A percentile compares a stretch with the other conserved stretches of the same genome.
phyloP scores from a whole-genome alignment of 305 asterid species.

The Fraxinus platypoda region DNA sequence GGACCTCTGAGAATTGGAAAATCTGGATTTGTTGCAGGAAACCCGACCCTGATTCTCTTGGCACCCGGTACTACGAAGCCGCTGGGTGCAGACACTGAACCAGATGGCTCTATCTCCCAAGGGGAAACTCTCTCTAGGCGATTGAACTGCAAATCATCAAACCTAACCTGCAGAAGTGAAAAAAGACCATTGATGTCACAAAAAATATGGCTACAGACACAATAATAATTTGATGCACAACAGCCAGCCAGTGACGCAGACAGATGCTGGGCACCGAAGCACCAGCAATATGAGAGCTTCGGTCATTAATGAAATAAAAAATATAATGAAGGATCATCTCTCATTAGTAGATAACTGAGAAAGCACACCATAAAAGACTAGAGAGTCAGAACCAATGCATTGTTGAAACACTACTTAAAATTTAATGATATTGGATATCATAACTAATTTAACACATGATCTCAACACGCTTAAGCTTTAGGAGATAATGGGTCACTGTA shows the following conservation, averaged over 20 bases:
- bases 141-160: conserved; percentile 79
- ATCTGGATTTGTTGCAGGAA: conserved; percentile 55
- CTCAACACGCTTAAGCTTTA: background rate
- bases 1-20: conserved; percentile 58
- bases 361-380: background rate
- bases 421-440: background rate
- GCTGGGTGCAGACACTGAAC: conserved; percentile 56
- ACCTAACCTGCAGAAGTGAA: conserved; percentile 67
- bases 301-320: background rate
- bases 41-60: conserved; percentile 69
- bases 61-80: conserved; percentile 57
- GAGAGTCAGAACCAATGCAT: background rate
- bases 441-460: background rate
- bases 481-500: background rate
- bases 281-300: background rate
- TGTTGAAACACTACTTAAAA: background rate
- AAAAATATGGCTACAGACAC: background rate
- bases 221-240: background rate
- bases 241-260: background rate
- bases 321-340: background rate
- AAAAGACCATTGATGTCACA: conserved; percentile 5
- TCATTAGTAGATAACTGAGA: background rate
- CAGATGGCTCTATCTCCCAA: conserved; percentile 88
- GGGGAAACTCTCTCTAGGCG: conserved; percentile 85
- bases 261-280: background rate